Base-by-base conservation (phyloP, 2,329 filamentous ascomycete species). In the Xylaria multiplex region DNA sequence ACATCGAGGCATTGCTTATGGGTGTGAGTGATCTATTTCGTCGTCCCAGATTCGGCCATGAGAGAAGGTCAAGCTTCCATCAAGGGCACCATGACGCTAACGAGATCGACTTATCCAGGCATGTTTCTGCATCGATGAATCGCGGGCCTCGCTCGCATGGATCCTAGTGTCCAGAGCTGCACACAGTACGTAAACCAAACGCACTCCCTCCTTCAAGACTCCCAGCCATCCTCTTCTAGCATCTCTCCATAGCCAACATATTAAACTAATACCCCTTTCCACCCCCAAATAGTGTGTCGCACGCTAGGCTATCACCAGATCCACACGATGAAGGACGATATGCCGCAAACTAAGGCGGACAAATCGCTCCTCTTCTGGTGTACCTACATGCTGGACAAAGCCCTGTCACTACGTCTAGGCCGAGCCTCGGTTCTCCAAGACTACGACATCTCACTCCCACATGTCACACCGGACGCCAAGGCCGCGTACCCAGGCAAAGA, bases 361-460 rank as follows among this genome's bases (percentile, higher is more conserved):
- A 80, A 80, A 69, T 77, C 74, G 1, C 69, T 80, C 1, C 71
- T 88, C 8, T 90, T 90, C 71, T 90, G 87, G 87, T 81, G 78
- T 43, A 76, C 85, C 0, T 89, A 89, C 68, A 81, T 84, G 53
- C 76, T 88, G 16, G 84, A 88, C 66, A 87, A 85, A 65, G 81
- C 81, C 19, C 76, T 89, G 19, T 84, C 85, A 0, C 79, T 89
- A 2, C 81, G 85, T 2, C 76, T 89, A 3, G 87, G 87, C 0
- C 81, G 80, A 16, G 78, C 85, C 0, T 83, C 85, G 0, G 81
- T 81, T 4, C 81, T 89, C 2, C 85, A 85, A 49, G 85, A 88
- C 69, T 88, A 84, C 75, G 86, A 89, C 65, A 84, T 89, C 62
- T 85, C 76, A 16, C 74, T 78, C 5, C 81, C 76, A 45, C 74